Conservation (phyloP, 2,329 filamentous ascomycete species). For the Epichloe sibirici region DNA sequence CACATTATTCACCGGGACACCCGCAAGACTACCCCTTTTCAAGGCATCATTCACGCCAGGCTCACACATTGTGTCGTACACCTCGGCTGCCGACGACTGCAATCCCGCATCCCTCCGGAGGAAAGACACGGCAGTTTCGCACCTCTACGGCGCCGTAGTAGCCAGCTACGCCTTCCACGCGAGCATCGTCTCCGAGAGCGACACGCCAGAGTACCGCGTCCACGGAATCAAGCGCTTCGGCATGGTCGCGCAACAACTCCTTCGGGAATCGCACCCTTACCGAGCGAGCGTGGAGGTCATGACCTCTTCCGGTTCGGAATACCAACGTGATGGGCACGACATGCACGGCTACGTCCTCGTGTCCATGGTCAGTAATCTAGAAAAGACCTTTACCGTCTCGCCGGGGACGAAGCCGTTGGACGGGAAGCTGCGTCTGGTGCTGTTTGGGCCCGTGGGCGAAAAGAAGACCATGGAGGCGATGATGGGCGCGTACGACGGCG, state of each 20-base stretch:
- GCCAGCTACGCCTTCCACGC: constrained; percentile 86
- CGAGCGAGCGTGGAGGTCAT: constrained; percentile 28
- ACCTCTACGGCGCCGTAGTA: constrained; percentile 66
- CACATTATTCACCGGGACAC: constrained; percentile 46
- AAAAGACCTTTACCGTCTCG: constrained; percentile 71
- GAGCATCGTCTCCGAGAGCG: constrained; percentile 78
- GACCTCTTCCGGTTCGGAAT: constrained; percentile 1
- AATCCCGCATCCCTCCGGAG: constrained; percentile 12
- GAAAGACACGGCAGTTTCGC: constrained; percentile 21
- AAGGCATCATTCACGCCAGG: constrained; percentile 47
- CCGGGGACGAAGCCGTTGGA: constrained; percentile 60
- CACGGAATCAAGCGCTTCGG: constrained; percentile 69
- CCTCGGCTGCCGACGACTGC: constrained; percentile 1
- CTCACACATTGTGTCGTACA: constrained; percentile 33
- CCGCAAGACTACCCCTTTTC: constrained; percentile 49
- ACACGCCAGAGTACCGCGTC: constrained; percentile 68
- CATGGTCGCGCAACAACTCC: constrained; percentile 67
- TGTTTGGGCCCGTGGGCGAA: constrained; percentile 57
- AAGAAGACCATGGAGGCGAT: constrained; percentile 66
- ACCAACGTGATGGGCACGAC: constrained; percentile 21
- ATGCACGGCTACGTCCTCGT: constrained; percentile 67
- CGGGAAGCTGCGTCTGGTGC: constrained; percentile 56
- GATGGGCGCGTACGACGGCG: constrained; percentile 47
- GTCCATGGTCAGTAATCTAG: constrained; percentile 68
- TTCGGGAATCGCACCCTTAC: constrained; percentile 44